These are phyloP conservation scores for Aspergillus incahuasiensis DNA, from an alignment of 495 filamentous ascomycete species.

Conservation along the genomic window DNA sequence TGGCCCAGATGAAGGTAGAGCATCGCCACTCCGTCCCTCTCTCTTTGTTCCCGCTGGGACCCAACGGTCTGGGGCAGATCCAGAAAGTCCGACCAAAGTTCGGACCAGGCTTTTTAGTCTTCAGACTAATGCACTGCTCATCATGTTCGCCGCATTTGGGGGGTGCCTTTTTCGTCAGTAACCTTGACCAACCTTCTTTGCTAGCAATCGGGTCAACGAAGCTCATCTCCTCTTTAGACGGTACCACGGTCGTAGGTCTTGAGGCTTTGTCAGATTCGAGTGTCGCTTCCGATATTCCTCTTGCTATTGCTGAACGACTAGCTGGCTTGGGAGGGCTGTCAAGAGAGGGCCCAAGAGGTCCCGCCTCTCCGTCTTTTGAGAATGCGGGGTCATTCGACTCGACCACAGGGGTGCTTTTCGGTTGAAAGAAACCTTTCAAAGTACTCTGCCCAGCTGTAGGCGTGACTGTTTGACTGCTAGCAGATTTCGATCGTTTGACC, in stretches of 20 bases:
- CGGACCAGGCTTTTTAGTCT: conserved; percentile 80
- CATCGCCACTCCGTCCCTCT: conserved; percentile 80
- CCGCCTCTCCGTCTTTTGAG: neutral
- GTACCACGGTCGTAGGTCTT: neutral
- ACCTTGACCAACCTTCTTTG: conserved; percentile 81
- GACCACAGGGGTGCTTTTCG: conserved; percentile 31
- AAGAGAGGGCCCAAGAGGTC: neutral
- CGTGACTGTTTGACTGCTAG: conserved; percentile 15
- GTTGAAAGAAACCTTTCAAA: conserved; percentile 79
- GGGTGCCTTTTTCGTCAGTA: conserved; percentile 69
- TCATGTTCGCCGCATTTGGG: conserved; percentile 79
- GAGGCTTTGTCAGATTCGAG: neutral
- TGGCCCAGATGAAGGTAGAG: conserved; percentile 84
- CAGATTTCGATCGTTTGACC: conserved; percentile 48
- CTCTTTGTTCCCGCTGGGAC: conserved; percentile 79
- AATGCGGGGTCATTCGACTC: neutral
- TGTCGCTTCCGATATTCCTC: no score
- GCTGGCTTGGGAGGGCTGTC: neutral
- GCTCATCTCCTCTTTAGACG: conserved; percentile 19
- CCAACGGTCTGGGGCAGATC: conserved; percentile 76
- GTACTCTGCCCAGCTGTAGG: conserved; percentile 61
- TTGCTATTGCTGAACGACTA: neutral
- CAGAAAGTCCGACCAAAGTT: conserved; percentile 85
- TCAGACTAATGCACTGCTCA: conserved; percentile 75
- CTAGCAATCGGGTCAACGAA: conserved; percentile 65